These are phyloP conservation scores for Knufia petricola DNA, from an alignment of 2,329 filamentous ascomycete genomes.

Conservation along the genomic window DNA sequence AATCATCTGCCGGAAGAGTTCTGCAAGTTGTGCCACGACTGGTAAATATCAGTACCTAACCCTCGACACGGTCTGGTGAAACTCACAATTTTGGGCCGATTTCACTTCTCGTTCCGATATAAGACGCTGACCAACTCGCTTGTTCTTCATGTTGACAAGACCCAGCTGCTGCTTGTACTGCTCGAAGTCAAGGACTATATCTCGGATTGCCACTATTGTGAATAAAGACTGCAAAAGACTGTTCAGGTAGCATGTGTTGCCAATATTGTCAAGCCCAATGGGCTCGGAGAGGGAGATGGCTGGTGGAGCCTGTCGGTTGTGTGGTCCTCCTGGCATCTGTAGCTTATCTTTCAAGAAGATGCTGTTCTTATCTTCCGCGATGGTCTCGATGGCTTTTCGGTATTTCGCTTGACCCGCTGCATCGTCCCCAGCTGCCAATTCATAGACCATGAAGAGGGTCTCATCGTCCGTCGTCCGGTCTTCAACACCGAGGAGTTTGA, in stretches of 20 bases:
- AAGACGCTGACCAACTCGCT: conserved; percentile 66
- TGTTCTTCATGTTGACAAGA: conserved; percentile 52
- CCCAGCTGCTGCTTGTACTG: conserved; percentile 58
- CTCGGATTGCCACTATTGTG: conserved; percentile 69
- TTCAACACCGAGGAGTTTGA: conserved; percentile 42
- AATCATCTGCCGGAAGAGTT: conserved; percentile 62
- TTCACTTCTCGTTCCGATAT: conserved; percentile 50
- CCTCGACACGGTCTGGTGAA: not conserved
- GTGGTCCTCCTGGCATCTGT: conserved; percentile 14
- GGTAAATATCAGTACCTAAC: not conserved
- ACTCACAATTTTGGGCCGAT: conserved; percentile 64
- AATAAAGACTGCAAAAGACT: conserved; percentile 94
- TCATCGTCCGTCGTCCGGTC: conserved; percentile 45
- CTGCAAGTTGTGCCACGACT: conserved; percentile 67
- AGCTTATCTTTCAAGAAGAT: conserved; percentile 21
- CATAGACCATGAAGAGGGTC: conserved; percentile 40
- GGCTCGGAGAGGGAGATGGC: conserved; percentile 46
- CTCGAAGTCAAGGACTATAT: conserved; percentile 70
- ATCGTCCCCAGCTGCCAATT: conserved; percentile 37
- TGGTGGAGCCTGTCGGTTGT: conserved; percentile 28
- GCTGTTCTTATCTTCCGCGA: conserved; percentile 36
- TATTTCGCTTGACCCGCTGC: conserved; percentile 38
- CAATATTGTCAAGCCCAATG: conserved; percentile 82
- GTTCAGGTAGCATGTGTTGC: conserved; percentile 97
- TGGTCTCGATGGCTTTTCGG: conserved; percentile 38